Base-by-base conservation (phyloP, 805 yeast genomes). In the Clavispora santaluciae region DNA sequence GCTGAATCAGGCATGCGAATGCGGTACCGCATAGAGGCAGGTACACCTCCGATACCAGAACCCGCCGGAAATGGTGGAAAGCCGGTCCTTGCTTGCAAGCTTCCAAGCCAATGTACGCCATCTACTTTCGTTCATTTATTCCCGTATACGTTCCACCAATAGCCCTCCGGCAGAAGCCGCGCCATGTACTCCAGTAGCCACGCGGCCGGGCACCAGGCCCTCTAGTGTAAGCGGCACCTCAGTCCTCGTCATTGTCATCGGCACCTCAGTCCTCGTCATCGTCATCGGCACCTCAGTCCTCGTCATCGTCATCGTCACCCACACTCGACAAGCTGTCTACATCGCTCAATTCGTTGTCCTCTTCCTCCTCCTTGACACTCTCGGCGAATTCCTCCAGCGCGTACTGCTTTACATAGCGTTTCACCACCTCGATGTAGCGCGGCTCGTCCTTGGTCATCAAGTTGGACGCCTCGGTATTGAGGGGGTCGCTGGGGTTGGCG, bases 401-500 rank as follows among this genome's bases (percentile, higher is more conserved):
- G 62, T 81, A 88, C 56, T 75, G 76, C 55, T 70, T 70, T 20
- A 90, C 95, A 54, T 87, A 86, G 28, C 75, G 77, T 55, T 73
- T 79, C 5, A 93, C 95, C 50, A 77, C 81, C 38, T 71, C 78
- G 37, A 76, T 78, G 58, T 91, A 91, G 38, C 73, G 64, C 20
- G 71, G 66, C 45, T 79, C 81, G 53, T 88, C 87, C 42, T 81
- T 75, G 46, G 82, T 70, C 69, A 86, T 79, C 41, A 91, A 64
- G 12, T 83, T 79, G 5, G 95, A 86, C 0, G 98, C 98, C 44
- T 86, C 93, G 9, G 89, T 81, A 56, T 91, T 91, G 47, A 91
- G 72, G 1, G 99, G 99, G 60, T 91, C 99, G 11, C 91, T 72
- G 1, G 98, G 91, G 56, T 91, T 91, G 15, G 98, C 97, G 56